Percentiles rank a stretch among this genome's conserved stretches.
Conservation (phyloP, 768 basidiomycete species). For the Collybia nuda region DNA sequence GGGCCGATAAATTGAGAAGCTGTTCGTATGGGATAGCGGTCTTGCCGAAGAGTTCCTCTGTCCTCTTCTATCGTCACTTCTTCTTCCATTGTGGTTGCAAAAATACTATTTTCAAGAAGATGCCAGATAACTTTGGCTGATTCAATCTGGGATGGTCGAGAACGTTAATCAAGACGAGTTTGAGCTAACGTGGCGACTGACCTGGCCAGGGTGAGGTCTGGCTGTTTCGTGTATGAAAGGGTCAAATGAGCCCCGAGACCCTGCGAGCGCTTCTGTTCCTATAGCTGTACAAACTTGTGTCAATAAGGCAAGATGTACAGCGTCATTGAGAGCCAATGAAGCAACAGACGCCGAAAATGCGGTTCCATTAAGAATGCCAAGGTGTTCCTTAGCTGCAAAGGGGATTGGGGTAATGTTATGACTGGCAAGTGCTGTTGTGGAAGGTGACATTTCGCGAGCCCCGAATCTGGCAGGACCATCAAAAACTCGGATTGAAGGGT, state of each 20-base stretch:
- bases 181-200: constrained; percentile 17
- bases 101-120: constrained; percentile 58
- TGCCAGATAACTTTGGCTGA: constrained; percentile 61
- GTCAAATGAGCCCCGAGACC: constrained; percentile 61
- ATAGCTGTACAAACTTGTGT: constrained; percentile 77
- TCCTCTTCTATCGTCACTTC: constrained; percentile 68
- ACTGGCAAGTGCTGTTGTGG: constrained; percentile 46
- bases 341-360: constrained; percentile 75
- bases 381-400: constrained; percentile 65
- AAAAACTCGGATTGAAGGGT: constrained; percentile 36
- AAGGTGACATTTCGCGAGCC: constrained; percentile 49
- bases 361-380: constrained; percentile 75
- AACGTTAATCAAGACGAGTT: neutral
- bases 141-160: constrained; percentile 45
- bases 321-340: constrained; percentile 69
- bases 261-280: constrained; percentile 75
- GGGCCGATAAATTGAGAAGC: constrained; percentile 80
- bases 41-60: constrained; percentile 69
- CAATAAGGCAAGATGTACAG: constrained; percentile 57
- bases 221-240: constrained; percentile 73
- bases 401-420: constrained; percentile 59
- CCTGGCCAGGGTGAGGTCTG: constrained; percentile 82
- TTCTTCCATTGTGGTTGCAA: constrained; percentile 60
- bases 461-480: constrained; percentile 51
- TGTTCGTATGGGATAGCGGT: constrained; percentile 69